These are phyloP conservation scores for Colletotrichum kahawae DNA, from an alignment of 2,329 filamentous ascomycete species.

Conservation along the genomic window DNA sequence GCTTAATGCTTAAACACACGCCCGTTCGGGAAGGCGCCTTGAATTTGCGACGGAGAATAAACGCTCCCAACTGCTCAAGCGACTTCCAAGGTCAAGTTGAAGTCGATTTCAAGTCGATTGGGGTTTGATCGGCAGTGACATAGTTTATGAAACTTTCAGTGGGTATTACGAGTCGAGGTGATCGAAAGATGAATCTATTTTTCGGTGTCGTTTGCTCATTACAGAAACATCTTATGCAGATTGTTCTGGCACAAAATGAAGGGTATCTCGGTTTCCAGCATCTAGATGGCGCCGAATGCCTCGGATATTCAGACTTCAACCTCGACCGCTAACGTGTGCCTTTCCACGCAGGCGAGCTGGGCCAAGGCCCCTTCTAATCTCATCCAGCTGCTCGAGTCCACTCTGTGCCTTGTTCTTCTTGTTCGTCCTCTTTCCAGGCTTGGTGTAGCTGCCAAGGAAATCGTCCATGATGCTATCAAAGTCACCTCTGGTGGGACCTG, in stretches of 20 bases:
- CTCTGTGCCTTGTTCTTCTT: conserved; percentile 83
- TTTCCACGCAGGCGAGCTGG: conserved; percentile 65
- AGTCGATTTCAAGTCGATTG: not conserved
- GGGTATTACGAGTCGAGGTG: not conserved
- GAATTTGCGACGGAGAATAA: not conserved
- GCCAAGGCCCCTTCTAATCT: conserved; percentile 81
- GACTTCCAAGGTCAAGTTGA: not conserved
- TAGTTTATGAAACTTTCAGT: not conserved
- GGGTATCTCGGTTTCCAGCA: conserved; percentile 7
- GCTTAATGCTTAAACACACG: not conserved
- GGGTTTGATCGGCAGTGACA: not conserved
- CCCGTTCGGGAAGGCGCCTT: not conserved
- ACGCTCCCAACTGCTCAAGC: not conserved
- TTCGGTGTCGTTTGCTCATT: conserved; percentile 11
- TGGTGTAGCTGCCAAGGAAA: conserved; percentile 78
- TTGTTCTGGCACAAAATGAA: not conserved
- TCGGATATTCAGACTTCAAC: not conserved
- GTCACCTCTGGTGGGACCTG: conserved; percentile 73
- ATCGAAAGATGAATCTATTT: not conserved
- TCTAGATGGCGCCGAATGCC: not conserved
- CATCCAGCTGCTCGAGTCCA: conserved; percentile 88
- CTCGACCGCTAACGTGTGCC: not conserved
- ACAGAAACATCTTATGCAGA: not conserved
- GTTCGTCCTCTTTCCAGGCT: conserved; percentile 73
- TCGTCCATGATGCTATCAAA: conserved; percentile 94